Evolutionary conservation across 2,329 filamentous ascomycete species (phyloP).

Genomic region (Herpomyces periplanetae): DNA sequence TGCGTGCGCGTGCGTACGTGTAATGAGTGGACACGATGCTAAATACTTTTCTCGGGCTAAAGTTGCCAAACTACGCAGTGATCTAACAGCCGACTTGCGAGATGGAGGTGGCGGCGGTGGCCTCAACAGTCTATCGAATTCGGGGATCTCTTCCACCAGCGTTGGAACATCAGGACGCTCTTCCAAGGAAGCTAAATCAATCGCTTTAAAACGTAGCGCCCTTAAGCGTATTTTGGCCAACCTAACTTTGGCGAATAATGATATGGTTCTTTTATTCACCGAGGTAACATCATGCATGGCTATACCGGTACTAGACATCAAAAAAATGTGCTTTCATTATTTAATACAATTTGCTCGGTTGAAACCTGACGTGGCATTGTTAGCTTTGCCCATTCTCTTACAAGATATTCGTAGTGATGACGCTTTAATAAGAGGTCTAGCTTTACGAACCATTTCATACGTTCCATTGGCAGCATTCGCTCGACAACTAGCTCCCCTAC

Average conservation of each 20-base stretch:
- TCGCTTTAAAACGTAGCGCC: too few species aligned
- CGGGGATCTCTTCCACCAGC: too few species aligned
- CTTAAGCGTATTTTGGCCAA: slow-evolving; percentile 98
- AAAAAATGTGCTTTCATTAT: slow-evolving; percentile 99
- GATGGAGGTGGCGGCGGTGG: too few species aligned
- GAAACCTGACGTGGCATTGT: slow-evolving; percentile 70
- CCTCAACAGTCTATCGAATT: too few species aligned
- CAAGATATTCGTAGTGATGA: slow-evolving; percentile 80
- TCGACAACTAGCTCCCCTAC: slow-evolving; percentile 44
- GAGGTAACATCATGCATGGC: slow-evolving; percentile 88
- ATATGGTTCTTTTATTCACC: slow-evolving; percentile 88
- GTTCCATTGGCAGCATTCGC: slow-evolving; percentile 88
- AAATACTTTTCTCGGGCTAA: too few species aligned
- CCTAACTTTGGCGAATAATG: slow-evolving; percentile 99
- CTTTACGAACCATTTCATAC: slow-evolving; percentile 80
- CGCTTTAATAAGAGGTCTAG: slow-evolving; percentile 60
- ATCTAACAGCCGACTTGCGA: too few species aligned
- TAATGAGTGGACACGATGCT: too few species aligned
- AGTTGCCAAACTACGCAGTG: too few species aligned
- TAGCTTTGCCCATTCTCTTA: slow-evolving; percentile 42
- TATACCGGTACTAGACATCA: slow-evolving; percentile 75
- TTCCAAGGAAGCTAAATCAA: too few species aligned
- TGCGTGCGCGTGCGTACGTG: too few species aligned
- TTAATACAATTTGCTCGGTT: slow-evolving; percentile 83
- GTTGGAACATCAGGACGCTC: too few species aligned